Conservation (phyloP, 768 basidiomycete species). For the Suillus weaverae region DNA sequence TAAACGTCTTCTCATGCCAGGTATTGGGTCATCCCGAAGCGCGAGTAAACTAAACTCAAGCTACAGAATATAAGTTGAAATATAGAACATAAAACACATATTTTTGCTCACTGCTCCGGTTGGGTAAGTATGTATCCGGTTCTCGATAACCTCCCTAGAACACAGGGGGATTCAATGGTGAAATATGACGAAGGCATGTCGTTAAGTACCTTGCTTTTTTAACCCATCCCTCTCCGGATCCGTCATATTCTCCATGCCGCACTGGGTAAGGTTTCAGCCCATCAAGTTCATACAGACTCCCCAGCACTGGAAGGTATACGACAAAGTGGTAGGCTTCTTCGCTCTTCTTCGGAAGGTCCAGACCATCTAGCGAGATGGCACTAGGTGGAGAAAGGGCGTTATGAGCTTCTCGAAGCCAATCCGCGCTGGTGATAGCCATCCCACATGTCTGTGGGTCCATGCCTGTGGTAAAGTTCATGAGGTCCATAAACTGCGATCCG, state of each 20-base stretch:
- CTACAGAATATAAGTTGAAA: slow-evolving; percentile 38
- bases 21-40: slow-evolving; percentile 79
- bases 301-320: slow-evolving; percentile 85
- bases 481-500: slow-evolving; percentile 68
- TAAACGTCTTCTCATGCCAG: slow-evolving; percentile 61
- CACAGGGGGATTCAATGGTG: slow-evolving; percentile 18
- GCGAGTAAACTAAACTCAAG: slow-evolving; percentile 92
- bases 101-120: slow-evolving; percentile 67
- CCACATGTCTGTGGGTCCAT: slow-evolving; percentile 89
- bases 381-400: slow-evolving; percentile 92
- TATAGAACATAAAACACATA: slow-evolving; percentile 3
- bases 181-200: slow-evolving; percentile 3
- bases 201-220: slow-evolving; percentile 66
- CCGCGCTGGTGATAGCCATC: slow-evolving; percentile 75
- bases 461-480: slow-evolving; percentile 74
- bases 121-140: slow-evolving; percentile 89
- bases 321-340: slow-evolving; percentile 98
- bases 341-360: slow-evolving; percentile 62
- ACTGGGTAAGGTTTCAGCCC: slow-evolving; percentile 82
- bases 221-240: slow-evolving; percentile 79
- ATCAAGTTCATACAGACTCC: slow-evolving; percentile 89
- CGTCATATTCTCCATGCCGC: slow-evolving; percentile 72
- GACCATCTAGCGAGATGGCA: slow-evolving; percentile 83
- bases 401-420: slow-evolving; percentile 82
- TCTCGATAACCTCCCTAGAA: slow-evolving; percentile 77